Evolutionary conservation across 805 yeast genomes (phyloP), one percentile per base, ranked within the genome.

Genomic region (Metschnikowia lunata): DNA sequence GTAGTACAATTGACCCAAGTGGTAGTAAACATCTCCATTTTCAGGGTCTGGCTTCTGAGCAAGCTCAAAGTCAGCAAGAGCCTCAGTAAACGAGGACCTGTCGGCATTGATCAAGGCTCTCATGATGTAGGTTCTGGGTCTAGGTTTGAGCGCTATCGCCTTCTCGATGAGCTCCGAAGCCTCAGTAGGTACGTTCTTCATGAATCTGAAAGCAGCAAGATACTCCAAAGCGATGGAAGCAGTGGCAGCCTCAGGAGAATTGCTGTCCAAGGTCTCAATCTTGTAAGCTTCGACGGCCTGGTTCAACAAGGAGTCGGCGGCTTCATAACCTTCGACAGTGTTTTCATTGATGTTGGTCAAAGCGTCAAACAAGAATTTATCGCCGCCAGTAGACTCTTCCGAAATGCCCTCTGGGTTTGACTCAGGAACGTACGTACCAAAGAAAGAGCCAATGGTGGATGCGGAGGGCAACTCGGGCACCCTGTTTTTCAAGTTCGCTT

Each of bases 1-100:
- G 71, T 90, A 91, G 64, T 77, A 79, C 62, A 90, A 76, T 78
- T 93, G 99, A 55, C 95, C 99, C 63, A 85, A 82, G 70, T 93
- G 99, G 74, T 93, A 93, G 73, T 83, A 87, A 54, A 85, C 79
- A 60, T 93, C 96, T 30, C 93, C 82, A 58, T 82, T 79, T 23
- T 78, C 69, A 39, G 91, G 80, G 59, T 87, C 83, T 49, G 85
- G 60, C 47, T 74, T 69, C 48, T 81, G 72, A 15, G 97, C 98
- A 42, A 74, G 69, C 41, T 79, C 78, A 59, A 93, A 89, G 66
- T 83, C 85, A 37, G 69, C 64, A 28, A 67, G 58, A 39, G 95
- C 82, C 50, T 78, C 83, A 14, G 69, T 67, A 45, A 75, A 71
- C 33, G 80, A 75, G 49, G 84, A 82, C 56, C 78, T 78, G 69